Conservation (phyloP, 768 basidiomycete species). For the Mycena vulgaris region DNA sequence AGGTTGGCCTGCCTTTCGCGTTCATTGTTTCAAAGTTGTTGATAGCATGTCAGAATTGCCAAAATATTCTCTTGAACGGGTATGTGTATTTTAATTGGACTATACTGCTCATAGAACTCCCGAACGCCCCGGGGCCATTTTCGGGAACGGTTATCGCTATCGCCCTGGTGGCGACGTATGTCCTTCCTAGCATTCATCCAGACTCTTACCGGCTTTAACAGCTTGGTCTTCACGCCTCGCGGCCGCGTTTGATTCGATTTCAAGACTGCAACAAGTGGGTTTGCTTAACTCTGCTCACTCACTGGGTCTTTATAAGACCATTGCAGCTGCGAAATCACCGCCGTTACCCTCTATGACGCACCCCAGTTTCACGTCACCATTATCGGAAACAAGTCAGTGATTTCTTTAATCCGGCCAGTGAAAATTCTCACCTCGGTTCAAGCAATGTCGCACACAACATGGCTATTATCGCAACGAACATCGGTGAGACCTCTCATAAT, state of each 20-base stretch:
- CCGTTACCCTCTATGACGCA: slow-evolving; percentile 37
- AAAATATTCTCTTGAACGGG: slow-evolving; percentile 40
- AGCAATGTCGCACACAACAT: slow-evolving; percentile 44
- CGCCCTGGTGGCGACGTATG: slow-evolving; percentile 38
- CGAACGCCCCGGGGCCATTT: slow-evolving; percentile 40
- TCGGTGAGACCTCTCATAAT: slow-evolving; percentile 9
- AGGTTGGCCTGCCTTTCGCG: slow-evolving; percentile 23
- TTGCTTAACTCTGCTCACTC: not conserved
- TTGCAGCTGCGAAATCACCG: slow-evolving; percentile 38
- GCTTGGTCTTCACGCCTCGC: slow-evolving; percentile 37
- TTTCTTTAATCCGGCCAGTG: not conserved
- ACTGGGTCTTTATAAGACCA: not conserved
- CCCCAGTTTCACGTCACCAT: slow-evolving; percentile 46
- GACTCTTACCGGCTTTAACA: not conserved
- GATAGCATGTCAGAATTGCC: slow-evolving; percentile 29
- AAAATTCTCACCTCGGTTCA: not conserved
- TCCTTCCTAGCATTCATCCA: not conserved
- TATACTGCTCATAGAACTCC: too few relatives aligned
- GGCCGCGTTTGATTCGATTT: slow-evolving; percentile 45
- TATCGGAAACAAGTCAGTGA: slow-evolving; percentile 36
- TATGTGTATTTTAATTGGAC: too few relatives aligned
- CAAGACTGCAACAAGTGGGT: slow-evolving; percentile 42
- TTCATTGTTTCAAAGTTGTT: not conserved
- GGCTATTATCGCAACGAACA: slow-evolving; percentile 40
- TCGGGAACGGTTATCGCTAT: slow-evolving; percentile 41